These are phyloP conservation scores for Fagus sylvatica DNA, from an alignment of 306 rosid species.

Conservation along the genomic window DNA sequence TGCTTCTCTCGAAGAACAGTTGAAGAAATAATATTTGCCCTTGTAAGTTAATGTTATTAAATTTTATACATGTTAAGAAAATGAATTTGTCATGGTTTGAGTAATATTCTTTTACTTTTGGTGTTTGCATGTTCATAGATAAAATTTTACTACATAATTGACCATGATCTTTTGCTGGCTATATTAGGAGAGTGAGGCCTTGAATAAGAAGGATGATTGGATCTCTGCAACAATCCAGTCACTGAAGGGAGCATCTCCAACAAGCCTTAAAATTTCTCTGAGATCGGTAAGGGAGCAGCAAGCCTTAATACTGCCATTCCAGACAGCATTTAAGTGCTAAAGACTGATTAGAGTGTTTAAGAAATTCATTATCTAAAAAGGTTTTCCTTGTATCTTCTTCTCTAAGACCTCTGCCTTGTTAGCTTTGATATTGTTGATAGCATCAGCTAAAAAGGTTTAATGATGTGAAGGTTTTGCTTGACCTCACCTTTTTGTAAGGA, in stretches of 20 bases:
- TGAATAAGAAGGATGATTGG: conserved; percentile 53
- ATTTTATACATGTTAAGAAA: not conserved
- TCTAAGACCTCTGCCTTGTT: not conserved
- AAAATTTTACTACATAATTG: conserved; percentile 10
- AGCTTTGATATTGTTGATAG: not conserved
- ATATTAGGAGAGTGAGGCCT: conserved; percentile 63
- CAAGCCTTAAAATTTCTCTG: conserved; percentile 73
- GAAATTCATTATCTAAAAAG: not conserved
- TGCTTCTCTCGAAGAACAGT: conserved; percentile 77
- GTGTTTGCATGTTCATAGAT: conserved; percentile 14
- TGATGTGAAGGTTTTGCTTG: too few species aligned
- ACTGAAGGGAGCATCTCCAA: conserved; percentile 79
- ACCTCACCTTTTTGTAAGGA: not conserved
- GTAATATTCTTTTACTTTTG: not conserved
- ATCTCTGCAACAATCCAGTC: conserved; percentile 58
- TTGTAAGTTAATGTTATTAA: conserved; percentile 54
- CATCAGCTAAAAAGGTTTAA: not conserved
- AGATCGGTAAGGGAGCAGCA: conserved; percentile 58
- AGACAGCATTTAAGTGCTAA: not conserved
- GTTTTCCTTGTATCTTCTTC: not conserved
- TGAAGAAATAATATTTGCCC: conserved; percentile 72
- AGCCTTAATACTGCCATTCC: conserved; percentile 7
- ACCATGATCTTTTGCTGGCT: conserved; percentile 26
- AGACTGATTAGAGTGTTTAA: not conserved
- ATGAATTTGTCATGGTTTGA: not conserved